Base-by-base conservation (phyloP, 805 yeast genomes). In the Blastobotrys attinorum region DNA sequence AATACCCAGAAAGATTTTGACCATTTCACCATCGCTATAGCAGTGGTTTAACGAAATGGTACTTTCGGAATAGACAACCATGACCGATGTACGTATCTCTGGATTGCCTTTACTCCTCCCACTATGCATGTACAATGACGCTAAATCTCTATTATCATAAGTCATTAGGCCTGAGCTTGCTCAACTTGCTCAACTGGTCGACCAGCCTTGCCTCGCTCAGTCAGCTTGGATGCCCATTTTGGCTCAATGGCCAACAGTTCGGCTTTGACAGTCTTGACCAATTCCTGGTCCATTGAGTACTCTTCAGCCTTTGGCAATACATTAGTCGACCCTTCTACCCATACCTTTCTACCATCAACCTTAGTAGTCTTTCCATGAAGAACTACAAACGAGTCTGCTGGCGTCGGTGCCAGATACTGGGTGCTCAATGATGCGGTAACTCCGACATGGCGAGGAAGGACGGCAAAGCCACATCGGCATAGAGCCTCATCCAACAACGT, bases 401-500 rank as follows among this genome's bases (percentile, higher is more conserved):
- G 71, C 0, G 78, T 77, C 32, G 81, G 83, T 16, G 58, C 57
- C 37, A 51, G 45, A 61, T 86, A 90, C 42, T 82, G 70, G 6
- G 90, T 68, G 2, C 73, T 63, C 35, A 90, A 66, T 40, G 71
- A 73, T 0, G 96, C 98, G 0, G 98, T 90, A 20, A 92, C 96
- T 11, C 97, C 98, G 40, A 82, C 71, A 44, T 78, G 74, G 45
- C 79, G 77, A 1, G 97, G 97, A 10, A 90, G 67, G 22, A 73
- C 65, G 2, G 86, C 78, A 59, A 88, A 90, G 13, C 96, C 97
- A 56, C 95, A 83, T 36, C 78, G 71, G 55, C 96, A 86, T 22
- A 92, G 66, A 0, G 82, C 80, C 58, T 92, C 98, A 62, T 90
- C 98, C 25, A 92, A 50, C 20, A 92, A 63, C 2, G 96, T 82